Conservation (phyloP, 148 eudicot species). For the Fagopyrum homotropicum region DNA sequence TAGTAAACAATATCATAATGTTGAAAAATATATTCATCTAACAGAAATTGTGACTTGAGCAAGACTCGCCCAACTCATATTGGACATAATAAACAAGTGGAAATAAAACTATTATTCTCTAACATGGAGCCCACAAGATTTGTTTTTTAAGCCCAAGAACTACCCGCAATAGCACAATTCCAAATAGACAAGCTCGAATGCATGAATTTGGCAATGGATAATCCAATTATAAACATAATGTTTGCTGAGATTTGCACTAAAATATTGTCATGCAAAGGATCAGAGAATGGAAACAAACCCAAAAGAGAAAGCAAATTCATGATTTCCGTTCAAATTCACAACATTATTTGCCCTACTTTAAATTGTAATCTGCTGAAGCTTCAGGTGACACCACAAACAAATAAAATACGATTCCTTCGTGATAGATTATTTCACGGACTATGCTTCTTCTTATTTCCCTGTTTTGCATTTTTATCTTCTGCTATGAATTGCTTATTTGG, state of each 20-base stretch:
- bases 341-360: neutral
- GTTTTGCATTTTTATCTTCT: too few species aligned
- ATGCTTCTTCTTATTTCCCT: neutral
- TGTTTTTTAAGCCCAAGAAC: too few species aligned
- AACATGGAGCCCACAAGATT: too few species aligned
- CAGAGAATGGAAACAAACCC: neutral
- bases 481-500: neutral
- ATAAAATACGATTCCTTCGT: neutral
- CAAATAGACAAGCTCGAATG: too few species aligned
- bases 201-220: too few species aligned
- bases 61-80: too few species aligned
- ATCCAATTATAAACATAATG: too few species aligned
- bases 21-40: neutral
- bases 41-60: too few species aligned
- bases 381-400: conserved; percentile 15
- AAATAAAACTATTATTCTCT: too few species aligned
- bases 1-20: neutral
- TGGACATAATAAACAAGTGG: too few species aligned
- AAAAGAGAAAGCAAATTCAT: neutral
- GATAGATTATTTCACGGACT: conserved; percentile 7
- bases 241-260: neutral
- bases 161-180: too few species aligned
- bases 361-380: neutral
- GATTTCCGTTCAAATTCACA: neutral
- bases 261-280: neutral